These are phyloP conservation scores for Geranomyces variabilis DNA, from an alignment of 192 early-diverging fungal species.

Conservation along the genomic window DNA sequence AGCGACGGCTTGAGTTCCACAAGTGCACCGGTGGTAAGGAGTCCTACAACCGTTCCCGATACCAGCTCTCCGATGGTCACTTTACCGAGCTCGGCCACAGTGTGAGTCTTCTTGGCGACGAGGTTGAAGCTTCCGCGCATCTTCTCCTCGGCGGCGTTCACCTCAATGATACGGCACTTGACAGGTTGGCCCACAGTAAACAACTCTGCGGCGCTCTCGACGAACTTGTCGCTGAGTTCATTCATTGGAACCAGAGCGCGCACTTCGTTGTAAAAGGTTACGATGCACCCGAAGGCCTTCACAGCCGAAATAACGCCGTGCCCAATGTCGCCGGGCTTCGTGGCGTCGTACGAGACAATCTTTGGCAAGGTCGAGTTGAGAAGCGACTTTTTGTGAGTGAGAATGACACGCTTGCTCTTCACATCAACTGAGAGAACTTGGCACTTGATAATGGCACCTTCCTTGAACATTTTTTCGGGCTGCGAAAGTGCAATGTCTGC, in stretches of 20 bases:
- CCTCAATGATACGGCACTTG: slow-evolving; percentile 72
- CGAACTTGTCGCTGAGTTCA: slow-evolving; percentile 58
- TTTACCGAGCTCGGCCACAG: slow-evolving; percentile 37
- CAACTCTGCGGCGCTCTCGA: slow-evolving; percentile 62
- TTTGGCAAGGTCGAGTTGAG: slow-evolving; percentile 71
- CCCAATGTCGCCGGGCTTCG: slow-evolving; percentile 61
- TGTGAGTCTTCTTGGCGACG: slow-evolving; percentile 37
- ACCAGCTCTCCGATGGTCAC: slow-evolving; percentile 53
- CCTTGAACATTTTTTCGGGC: slow-evolving; percentile 75
- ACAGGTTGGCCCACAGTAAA: slow-evolving; percentile 76
- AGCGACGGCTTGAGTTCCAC: slow-evolving; percentile 63
- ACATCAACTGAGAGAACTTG: slow-evolving; percentile 62
- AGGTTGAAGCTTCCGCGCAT: slow-evolving; percentile 74
- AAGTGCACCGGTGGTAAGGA: slow-evolving; percentile 51
- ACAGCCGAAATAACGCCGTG: slow-evolving; percentile 69
- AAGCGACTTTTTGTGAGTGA: slow-evolving; percentile 78
- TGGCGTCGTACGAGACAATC: slow-evolving; percentile 62
- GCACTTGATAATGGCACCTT: slow-evolving; percentile 71
- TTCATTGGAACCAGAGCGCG: slow-evolving; percentile 69
- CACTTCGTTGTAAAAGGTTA: slow-evolving; percentile 79
- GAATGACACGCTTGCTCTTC: slow-evolving; percentile 56
- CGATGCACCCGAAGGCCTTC: slow-evolving; percentile 67
- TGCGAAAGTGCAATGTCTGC: slow-evolving; percentile 75
- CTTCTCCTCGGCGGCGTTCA: slow-evolving; percentile 57
- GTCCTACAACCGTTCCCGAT: slow-evolving; percentile 58